These are phyloP conservation scores for Limonium bicolor DNA, from an alignment of 148 eudicot genomes.

Conservation along the genomic window DNA sequence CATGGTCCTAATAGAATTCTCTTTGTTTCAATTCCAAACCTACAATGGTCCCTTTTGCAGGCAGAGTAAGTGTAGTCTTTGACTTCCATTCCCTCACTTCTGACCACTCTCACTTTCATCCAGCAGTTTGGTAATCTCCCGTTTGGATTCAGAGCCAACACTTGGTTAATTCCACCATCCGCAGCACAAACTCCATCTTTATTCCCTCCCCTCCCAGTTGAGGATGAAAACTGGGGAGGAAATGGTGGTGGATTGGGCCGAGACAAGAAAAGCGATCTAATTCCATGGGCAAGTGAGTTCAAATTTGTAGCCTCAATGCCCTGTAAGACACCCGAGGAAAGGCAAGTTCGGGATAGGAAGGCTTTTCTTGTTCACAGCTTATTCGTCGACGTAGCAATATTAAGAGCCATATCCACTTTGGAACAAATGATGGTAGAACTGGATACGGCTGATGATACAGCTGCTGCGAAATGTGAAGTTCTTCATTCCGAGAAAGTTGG, in stretches of 20 bases:
- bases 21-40: conserved; percentile 5
- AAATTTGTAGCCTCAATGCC: conserved; percentile 82
- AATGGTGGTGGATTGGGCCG: conserved; percentile 96
- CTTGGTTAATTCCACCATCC: conserved; percentile 94
- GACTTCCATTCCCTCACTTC: conserved; percentile 1
- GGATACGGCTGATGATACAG: conserved; percentile 11
- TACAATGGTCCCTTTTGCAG: too few species aligned
- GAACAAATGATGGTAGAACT: conserved; percentile 38
- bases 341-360: conserved; percentile 87
- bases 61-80: not conserved
- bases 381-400: conserved; percentile 94
- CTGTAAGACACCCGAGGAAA: conserved; percentile 91
- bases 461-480: conserved; percentile 19
- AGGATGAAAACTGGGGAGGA: conserved; percentile 96
- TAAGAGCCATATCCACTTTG: conserved; percentile 60
- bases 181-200: conserved; percentile 55
- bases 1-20: not conserved
- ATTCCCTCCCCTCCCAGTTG: conserved; percentile 76
- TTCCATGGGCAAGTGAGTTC: conserved; percentile 86
- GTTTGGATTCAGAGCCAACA: conserved; percentile 94
- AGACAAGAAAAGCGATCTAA: conserved; percentile 66
- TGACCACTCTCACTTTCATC: conserved; percentile 1
- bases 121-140: conserved; percentile 98
- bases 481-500: conserved; percentile 58
- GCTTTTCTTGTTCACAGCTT: conserved; percentile 93